Conservation (phyloP, 768 basidiomycete genomes). For the Lactarius sp. region DNA sequence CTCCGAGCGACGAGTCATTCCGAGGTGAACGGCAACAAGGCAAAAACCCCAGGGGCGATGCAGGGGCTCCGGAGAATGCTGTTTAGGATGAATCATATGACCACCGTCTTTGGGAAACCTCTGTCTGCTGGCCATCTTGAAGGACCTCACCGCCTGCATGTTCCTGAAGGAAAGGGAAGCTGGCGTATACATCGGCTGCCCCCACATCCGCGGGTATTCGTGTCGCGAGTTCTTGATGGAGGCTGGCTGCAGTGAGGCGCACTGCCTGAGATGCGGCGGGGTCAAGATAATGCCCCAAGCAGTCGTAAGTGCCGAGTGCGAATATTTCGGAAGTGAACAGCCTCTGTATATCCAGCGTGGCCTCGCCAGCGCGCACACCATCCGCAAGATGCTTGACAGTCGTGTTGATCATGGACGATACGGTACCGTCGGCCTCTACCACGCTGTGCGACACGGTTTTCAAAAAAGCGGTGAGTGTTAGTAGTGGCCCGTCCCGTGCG, state of each 20-base stretch:
- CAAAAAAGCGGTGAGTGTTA: neutral
- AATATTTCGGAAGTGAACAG: neutral
- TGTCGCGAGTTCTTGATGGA: neutral
- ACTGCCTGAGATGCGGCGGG: neutral
- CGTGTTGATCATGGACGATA: constrained; percentile 1
- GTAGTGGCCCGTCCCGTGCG: constrained; percentile 7
- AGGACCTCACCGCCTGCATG: neutral
- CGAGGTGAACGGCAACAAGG: no score
- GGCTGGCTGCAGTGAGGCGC: neutral
- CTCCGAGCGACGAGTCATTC: neutral
- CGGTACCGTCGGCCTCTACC: neutral
- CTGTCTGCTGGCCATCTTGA: neutral
- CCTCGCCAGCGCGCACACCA: neutral
- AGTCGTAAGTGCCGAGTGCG: neutral
- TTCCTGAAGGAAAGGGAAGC: neutral
- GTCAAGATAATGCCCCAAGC: neutral
- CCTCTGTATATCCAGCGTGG: constrained; percentile 1
- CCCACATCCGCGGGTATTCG: neutral
- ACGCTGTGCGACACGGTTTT: neutral
- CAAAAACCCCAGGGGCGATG: neutral
- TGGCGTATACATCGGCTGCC: neutral
- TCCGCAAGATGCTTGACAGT: constrained; percentile 10
- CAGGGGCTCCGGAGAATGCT: neutral
- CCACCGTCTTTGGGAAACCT: neutral
- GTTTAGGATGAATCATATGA: neutral